Conservation (phyloP, 2,329 filamentous ascomycete species). For the Botrytis cinerea region DNA sequence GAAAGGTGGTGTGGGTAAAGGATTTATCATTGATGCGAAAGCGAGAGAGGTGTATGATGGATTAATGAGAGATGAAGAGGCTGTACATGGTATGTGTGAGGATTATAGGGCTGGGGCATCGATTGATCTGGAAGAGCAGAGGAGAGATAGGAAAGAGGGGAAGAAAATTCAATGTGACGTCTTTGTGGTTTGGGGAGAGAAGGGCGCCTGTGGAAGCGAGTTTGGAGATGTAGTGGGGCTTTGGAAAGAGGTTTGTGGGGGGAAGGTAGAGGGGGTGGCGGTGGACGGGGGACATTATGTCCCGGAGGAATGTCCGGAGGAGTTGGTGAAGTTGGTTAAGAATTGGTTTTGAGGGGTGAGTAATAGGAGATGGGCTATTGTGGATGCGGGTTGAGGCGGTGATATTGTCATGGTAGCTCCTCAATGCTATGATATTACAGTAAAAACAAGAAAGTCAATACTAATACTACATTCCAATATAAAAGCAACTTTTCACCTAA, state of each 20-base stretch:
- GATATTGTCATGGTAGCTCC: not conserved
- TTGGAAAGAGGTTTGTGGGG: conserved; percentile 51
- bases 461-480: not conserved
- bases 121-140: conserved; percentile 54
- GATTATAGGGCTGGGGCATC: conserved; percentile 57
- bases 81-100: conserved; percentile 54
- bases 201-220: conserved; percentile 51
- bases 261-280: conserved; percentile 45
- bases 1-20: conserved; percentile 30
- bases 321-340: conserved; percentile 46
- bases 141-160: conserved; percentile 48
- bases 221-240: conserved; percentile 51
- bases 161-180: conserved; percentile 50
- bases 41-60: conserved; percentile 29
- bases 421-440: not conserved
- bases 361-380: not conserved
- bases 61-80: conserved; percentile 42
- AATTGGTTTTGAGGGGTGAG: conserved; percentile 42
- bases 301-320: conserved; percentile 53
- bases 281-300: conserved; percentile 54
- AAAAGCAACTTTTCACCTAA: not conserved
- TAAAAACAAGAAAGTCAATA: not conserved
- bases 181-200: conserved; percentile 53
- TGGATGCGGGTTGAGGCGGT: not conserved
- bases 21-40: conserved; percentile 28